Evolutionary conservation across 306 rosid species (phyloP).

Genomic region (Potentilla sterilis): DNA sequence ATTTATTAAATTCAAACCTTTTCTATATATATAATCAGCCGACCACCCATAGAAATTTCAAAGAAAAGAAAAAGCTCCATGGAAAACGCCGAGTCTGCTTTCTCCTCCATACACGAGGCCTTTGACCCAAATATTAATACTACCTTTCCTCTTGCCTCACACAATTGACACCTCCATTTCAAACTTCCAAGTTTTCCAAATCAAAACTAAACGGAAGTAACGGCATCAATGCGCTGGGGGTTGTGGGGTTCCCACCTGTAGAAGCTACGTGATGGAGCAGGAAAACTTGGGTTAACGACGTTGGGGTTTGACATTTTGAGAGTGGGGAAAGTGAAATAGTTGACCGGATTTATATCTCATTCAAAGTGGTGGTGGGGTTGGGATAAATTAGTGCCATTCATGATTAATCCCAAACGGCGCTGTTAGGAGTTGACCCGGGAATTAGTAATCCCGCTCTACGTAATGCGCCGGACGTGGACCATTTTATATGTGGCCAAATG

Average conservation of each 20-base stretch:
- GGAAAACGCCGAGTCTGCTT: background rate
- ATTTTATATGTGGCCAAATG: no score
- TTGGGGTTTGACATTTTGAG: background rate
- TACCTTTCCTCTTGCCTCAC: background rate
- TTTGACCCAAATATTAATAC: background rate
- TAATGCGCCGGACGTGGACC: background rate
- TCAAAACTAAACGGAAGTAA: background rate
- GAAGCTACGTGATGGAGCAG: background rate
- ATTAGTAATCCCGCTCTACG: background rate
- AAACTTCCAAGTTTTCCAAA: background rate
- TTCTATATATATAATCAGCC: no score
- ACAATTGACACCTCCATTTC: background rate
- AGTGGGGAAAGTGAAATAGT: background rate
- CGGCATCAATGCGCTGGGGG: background rate
- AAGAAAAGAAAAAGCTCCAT: background rate
- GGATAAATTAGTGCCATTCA: background rate
- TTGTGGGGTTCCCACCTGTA: background rate
- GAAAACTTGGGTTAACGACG: background rate
- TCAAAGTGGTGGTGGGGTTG: background rate
- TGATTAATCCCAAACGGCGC: background rate
- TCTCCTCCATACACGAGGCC: background rate
- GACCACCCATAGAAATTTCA: background rate
- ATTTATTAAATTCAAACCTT: no score
- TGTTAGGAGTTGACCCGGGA: background rate
- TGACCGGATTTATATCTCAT: background rate